Evolutionary conservation across 768 basidiomycete species (phyloP).

Genomic region (Tulasnella sp.): DNA sequence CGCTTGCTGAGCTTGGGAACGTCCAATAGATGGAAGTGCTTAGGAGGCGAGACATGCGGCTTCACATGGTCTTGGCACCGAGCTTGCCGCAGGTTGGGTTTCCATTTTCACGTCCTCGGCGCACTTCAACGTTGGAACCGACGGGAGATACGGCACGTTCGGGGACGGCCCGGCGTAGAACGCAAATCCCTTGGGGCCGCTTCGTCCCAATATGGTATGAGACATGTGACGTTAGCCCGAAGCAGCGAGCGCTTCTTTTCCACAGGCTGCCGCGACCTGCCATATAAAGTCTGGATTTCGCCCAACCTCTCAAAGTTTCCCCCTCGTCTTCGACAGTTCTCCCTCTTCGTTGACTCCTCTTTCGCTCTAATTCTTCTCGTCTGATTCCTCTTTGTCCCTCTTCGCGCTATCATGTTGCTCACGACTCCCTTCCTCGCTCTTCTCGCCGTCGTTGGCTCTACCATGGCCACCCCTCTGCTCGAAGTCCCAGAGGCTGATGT

Average conservation of each 20-base stretch:
- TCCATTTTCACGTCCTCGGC: background rate
- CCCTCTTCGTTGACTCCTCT: slow-evolving; percentile 12
- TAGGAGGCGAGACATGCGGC: slow-evolving; percentile 1
- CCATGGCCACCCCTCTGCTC: background rate
- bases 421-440: background rate
- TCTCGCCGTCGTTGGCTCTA: slow-evolving; percentile 8
- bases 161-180: background rate
- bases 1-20: slow-evolving; percentile 6
- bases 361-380: background rate
- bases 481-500: slow-evolving; percentile 19
- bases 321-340: slow-evolving; percentile 5
- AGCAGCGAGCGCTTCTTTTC: background rate
- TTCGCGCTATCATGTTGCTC: slow-evolving; percentile 8
- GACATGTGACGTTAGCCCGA: slow-evolving; percentile 9
- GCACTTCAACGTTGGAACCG: background rate
- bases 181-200: background rate
- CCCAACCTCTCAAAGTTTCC: background rate
- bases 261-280: background rate
- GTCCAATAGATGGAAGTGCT: background rate
- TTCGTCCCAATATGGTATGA: background rate
- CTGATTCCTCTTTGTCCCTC: background rate
- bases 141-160: background rate
- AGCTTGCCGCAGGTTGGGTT: background rate
- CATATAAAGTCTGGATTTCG: background rate
- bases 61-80: background rate